These are phyloP conservation scores for Rhizoclosmatium sp. DNA, from an alignment of 192 early-diverging fungal genomes.

Conservation along the genomic window DNA sequence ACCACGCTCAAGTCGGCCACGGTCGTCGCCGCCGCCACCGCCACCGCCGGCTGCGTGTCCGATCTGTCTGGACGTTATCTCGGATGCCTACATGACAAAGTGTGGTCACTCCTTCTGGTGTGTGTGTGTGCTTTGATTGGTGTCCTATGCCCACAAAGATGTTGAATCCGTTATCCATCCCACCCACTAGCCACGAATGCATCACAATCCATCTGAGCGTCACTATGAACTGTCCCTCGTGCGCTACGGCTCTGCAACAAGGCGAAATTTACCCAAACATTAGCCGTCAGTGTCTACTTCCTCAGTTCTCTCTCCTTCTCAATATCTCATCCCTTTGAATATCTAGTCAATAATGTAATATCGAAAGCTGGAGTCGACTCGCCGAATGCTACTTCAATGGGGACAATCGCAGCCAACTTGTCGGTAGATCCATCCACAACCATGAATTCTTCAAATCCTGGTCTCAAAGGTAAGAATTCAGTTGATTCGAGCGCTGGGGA, in stretches of 20 bases:
- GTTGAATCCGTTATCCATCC: neutral
- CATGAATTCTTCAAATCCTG: conserved; percentile 11
- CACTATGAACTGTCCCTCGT: conserved; percentile 74
- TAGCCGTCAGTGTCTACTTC: conserved; percentile 56
- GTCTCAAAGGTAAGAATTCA: conserved; percentile 6
- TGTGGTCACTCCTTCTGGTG: conserved; percentile 92
- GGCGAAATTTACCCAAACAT: conserved; percentile 89
- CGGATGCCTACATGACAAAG: conserved; percentile 76
- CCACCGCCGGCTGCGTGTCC: conserved; percentile 51
- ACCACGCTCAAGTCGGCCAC: neutral
- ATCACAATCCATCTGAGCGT: conserved; percentile 72
- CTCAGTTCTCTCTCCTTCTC: conserved; percentile 8
- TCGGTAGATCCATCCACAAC: neutral
- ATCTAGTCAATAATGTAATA: conserved; percentile 7
- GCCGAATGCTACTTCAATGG: too few species aligned
- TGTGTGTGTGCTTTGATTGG: neutral
- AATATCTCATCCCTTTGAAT: neutral
- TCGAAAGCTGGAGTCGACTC: neutral
- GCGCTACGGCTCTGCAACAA: conserved; percentile 60
- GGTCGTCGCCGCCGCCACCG: neutral
- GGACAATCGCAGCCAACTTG: conserved; percentile 24
- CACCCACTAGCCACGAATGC: conserved; percentile 57
- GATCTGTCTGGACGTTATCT: conserved; percentile 77
- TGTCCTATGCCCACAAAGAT: neutral
- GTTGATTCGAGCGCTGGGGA: neutral